Evolutionary conservation across 2,329 filamentous ascomycete species (phyloP).

Genomic region (Zymoseptoria crescenta): DNA sequence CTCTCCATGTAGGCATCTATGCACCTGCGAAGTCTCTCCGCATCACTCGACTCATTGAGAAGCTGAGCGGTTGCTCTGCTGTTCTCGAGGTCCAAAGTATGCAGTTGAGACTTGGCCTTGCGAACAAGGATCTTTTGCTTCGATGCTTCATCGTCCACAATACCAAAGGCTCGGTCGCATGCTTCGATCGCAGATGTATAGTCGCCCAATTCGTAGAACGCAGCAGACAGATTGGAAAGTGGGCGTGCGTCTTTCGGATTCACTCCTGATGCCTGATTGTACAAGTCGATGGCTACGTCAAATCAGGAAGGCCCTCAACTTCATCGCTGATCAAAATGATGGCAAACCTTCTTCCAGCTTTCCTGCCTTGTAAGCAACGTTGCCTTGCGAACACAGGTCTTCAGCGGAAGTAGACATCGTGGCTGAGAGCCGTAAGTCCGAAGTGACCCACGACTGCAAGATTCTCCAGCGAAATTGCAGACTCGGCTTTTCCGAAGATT

Average conservation of each 20-base stretch:
- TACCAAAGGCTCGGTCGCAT: conserved; percentile 5
- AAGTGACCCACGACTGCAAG: not conserved
- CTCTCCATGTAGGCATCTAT: not conserved
- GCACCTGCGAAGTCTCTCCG: not conserved
- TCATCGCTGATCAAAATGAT: no score
- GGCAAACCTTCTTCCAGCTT: conserved; percentile 9
- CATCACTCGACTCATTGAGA: not conserved
- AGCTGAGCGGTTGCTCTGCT: not conserved
- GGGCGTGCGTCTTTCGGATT: conserved; percentile 10
- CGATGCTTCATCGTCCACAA: conserved; percentile 5
- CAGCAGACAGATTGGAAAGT: conserved; percentile 13
- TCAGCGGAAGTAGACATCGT: not conserved
- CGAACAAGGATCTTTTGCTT: conserved; percentile 10
- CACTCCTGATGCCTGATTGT: conserved; percentile 9
- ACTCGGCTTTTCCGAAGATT: not conserved
- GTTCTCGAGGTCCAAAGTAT: not conserved
- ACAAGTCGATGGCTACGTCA: conserved; percentile 7
- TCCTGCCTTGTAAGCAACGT: conserved; percentile 12
- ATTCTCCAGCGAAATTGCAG: not conserved
- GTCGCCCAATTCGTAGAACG: conserved; percentile 13
- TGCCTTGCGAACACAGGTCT: conserved; percentile 6
- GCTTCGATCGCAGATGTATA: conserved; percentile 5
- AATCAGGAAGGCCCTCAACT: not conserved
- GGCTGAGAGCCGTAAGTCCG: not conserved
- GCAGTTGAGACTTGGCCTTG: conserved; percentile 5